phyloP scores from a whole-genome alignment of 768 basidiomycete species.

The Hortiboletus flavorubellus region DNA sequence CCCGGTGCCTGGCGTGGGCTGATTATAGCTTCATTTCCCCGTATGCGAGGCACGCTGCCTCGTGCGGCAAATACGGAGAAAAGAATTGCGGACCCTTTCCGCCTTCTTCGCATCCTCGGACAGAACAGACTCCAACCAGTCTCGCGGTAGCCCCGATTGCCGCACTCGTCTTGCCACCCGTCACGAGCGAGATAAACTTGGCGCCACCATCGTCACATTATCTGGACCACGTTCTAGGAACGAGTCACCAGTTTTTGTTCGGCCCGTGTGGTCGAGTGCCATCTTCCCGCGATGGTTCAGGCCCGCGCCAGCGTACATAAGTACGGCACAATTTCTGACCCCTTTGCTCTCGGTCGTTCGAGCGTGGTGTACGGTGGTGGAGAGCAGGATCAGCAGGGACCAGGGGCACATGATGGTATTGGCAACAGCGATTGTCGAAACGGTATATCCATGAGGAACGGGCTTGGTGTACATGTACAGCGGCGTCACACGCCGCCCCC shows the following conservation, averaged over 20 bases:
- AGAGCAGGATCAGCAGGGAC: conserved; percentile 5
- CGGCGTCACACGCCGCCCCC: too few relatives aligned
- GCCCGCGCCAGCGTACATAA: conserved; percentile 2
- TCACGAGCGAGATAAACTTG: too few relatives aligned
- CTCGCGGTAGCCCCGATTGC: too few relatives aligned
- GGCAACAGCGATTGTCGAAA: too few relatives aligned
- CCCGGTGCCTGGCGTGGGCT: conserved; percentile 7
- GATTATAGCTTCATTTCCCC: conserved; percentile 1
- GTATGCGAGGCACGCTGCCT: conserved; percentile 6
- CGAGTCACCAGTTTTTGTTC: not conserved
- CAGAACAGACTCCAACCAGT: too few relatives aligned
- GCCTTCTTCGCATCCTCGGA: conserved; percentile 12
- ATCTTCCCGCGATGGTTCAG: conserved; percentile 7
- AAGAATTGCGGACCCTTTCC: not conserved
- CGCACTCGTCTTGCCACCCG: too few relatives aligned
- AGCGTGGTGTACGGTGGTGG: not conserved
- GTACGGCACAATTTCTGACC: not conserved
- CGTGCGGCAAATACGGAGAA: conserved; percentile 1
- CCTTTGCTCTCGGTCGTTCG: not conserved
- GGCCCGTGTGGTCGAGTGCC: not conserved
- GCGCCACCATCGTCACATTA: not conserved
- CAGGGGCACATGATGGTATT: not conserved
- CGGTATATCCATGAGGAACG: too few relatives aligned
- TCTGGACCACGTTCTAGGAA: not conserved
- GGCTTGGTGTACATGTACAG: too few relatives aligned